phyloP scores from a whole-genome alignment of 2,329 filamentous ascomycete genomes.

The Rhexocercosporidium sp. region DNA sequence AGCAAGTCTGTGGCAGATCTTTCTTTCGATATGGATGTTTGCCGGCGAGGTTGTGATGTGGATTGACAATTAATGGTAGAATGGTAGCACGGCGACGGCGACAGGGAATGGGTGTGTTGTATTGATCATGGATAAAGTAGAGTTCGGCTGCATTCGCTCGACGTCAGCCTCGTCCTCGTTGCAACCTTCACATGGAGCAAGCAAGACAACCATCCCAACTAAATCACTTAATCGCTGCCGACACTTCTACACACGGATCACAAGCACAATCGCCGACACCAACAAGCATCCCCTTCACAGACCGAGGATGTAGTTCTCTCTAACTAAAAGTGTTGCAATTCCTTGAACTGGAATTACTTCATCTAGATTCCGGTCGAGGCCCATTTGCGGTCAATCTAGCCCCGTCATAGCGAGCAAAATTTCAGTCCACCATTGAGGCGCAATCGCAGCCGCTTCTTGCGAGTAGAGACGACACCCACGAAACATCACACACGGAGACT shows the following conservation, averaged over 20 bases:
- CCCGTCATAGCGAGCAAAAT: slow-evolving; percentile 4
- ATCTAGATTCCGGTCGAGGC: neutral
- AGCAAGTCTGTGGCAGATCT: neutral
- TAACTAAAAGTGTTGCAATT: neutral
- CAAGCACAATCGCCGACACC: neutral
- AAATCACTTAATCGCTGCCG: neutral
- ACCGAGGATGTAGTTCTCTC: neutral
- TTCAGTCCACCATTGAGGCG: slow-evolving; percentile 4
- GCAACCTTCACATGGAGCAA: neutral
- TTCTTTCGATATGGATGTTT: neutral
- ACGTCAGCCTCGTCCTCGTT: neutral
- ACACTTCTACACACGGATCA: neutral
- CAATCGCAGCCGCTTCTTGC: slow-evolving; percentile 2
- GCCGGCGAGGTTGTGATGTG: neutral
- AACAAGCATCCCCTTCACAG: neutral
- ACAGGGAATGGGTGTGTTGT: slow-evolving; percentile 1
- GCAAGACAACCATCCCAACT: too few relatives aligned
- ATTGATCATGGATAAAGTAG: neutral
- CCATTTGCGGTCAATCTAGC: neutral
- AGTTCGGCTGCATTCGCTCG: neutral
- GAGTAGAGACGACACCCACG: neutral
- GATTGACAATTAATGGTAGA: too few relatives aligned
- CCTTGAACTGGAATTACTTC: neutral
- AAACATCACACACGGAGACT: neutral
- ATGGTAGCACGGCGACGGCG: slow-evolving; percentile 1